Percentiles rank a stretch among this genome's conserved stretches.
Conservation (phyloP, 2,329 filamentous ascomycete genomes). For the Cladosporium oxysporum region DNA sequence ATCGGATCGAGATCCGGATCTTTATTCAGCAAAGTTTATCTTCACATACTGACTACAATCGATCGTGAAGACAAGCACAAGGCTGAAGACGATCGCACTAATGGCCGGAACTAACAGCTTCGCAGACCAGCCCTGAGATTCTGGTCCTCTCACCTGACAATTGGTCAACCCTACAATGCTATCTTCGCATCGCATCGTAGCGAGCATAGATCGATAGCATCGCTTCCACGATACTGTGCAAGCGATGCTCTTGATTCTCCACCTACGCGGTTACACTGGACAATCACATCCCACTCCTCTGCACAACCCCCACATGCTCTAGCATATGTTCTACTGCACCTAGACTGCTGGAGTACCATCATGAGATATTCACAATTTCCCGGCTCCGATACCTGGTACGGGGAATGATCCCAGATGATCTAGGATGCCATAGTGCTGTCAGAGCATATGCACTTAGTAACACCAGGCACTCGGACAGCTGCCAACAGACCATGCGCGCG, state of each 20-base stretch:
- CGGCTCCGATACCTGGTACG: neutral
- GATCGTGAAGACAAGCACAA: neutral
- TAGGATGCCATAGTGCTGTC: neutral
- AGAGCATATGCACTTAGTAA: neutral
- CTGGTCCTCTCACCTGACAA: neutral
- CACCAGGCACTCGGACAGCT: neutral
- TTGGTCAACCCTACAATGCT: neutral
- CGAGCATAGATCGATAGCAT: neutral
- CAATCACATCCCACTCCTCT: neutral
- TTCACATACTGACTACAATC: neutral
- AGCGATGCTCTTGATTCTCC: neutral
- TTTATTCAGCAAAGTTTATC: neutral
- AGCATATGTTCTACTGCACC: neutral
- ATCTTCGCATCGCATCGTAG: neutral
- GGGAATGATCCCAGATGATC: neutral
- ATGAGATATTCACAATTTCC: neutral
- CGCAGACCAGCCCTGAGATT: neutral
- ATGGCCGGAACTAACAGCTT: neutral
- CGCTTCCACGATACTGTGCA: neutral
- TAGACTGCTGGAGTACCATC: neutral
- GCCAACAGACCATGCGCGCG: neutral
- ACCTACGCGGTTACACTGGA: neutral
- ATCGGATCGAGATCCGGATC: neutral
- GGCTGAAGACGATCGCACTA: neutral
- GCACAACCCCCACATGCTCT: conserved; percentile 5